phyloP scores from a whole-genome alignment of 83 land plant genomes.

The Isoetes engelmannii region DNA sequence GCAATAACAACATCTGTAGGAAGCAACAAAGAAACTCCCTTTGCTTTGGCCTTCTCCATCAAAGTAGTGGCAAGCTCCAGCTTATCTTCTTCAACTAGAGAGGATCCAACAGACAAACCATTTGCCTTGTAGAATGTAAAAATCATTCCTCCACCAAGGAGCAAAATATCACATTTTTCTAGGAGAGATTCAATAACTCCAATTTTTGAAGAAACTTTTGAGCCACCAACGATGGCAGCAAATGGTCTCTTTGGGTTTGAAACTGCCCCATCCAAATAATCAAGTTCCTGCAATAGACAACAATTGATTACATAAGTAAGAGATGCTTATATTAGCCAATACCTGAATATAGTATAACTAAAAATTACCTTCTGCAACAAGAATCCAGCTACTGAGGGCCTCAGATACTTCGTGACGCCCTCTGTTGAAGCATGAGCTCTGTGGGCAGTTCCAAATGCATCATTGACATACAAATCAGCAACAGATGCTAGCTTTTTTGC shows the following conservation, averaged over 20 bases:
- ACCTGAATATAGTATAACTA: not conserved
- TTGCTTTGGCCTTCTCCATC: conserved; percentile 60
- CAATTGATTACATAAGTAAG: not conserved
- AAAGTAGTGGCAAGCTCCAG: conserved; percentile 65
- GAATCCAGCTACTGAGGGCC: conserved; percentile 70
- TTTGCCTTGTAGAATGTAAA: conserved; percentile 92
- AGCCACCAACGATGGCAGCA: conserved; percentile 88
- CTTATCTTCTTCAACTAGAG: conserved; percentile 83
- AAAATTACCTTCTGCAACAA: conserved; percentile 62
- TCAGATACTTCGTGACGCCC: conserved; percentile 65
- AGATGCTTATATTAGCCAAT: not conserved
- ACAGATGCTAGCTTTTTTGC: conserved; percentile 72
- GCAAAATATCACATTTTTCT: conserved; percentile 56
- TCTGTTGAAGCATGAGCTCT: conserved; percentile 84
- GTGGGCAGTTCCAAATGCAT: conserved; percentile 86
- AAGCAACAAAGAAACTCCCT: conserved; percentile 62
- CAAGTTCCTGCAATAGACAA: conserved; percentile 62
- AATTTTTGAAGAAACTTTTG: conserved; percentile 83
- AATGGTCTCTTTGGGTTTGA: conserved; percentile 73
- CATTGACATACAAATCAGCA: conserved; percentile 74
- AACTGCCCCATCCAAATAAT: conserved; percentile 75
- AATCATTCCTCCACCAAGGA: conserved; percentile 89
- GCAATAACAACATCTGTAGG: conserved; percentile 83
- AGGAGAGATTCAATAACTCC: conserved; percentile 75
- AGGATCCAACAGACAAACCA: conserved; percentile 59